Evolutionary conservation across 2,329 filamentous ascomycete species (phyloP).

Genomic region (Waltergamsia citrina): DNA sequence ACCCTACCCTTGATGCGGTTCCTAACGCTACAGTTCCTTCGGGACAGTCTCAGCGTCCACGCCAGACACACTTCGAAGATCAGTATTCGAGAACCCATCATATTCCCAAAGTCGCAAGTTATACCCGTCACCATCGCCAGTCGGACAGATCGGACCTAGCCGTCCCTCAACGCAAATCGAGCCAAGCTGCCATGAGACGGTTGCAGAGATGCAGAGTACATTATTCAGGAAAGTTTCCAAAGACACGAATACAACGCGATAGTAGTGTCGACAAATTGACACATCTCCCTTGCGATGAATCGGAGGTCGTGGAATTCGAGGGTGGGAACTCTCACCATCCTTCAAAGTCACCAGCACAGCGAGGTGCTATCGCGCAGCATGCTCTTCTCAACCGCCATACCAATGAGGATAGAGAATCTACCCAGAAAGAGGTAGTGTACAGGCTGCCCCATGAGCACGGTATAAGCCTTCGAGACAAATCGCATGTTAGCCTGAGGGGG

Average conservation of each 20-base stretch:
- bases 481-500: conserved; percentile 44
- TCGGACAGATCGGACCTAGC: no score
- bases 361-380: conserved; percentile 1
- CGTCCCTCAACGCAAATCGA: conserved; percentile 1
- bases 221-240: no score
- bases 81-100: not conserved
- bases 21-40: no score
- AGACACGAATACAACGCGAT: no score
- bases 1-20: no score
- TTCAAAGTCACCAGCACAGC: not conserved
- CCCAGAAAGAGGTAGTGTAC: conserved; percentile 3
- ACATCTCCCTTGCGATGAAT: conserved; percentile 5
- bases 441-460: conserved; percentile 16
- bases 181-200: not conserved
- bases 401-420: not conserved
- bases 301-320: conserved; percentile 8
- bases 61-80: no score
- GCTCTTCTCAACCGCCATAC: not conserved
- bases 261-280: not conserved
- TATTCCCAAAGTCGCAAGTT: not conserved
- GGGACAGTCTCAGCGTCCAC: no score
- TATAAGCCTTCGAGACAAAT: conserved; percentile 37
- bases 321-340: not conserved
- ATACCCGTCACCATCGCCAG: not conserved
- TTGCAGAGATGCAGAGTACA: not conserved